Conservation (phyloP, 257 asterid genomes). For the Voacanga thouarsii region DNA sequence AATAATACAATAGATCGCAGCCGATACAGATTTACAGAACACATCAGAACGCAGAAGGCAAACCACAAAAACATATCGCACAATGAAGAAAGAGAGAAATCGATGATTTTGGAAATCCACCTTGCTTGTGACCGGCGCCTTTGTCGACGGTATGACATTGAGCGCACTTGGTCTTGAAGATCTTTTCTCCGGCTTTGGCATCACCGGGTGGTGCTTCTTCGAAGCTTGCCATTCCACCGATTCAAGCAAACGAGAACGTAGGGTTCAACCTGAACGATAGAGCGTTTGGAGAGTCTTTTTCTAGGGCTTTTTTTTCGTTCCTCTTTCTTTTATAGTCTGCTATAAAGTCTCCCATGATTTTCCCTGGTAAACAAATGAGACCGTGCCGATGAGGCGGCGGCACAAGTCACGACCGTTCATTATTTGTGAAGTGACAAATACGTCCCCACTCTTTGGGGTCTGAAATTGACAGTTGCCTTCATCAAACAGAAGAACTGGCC, state of each 20-base stretch:
- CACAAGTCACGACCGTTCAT: conserved; percentile 18
- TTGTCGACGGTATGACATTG: conserved; percentile 90
- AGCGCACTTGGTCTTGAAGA: conserved; percentile 82
- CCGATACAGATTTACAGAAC: neutral
- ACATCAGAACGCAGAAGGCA: neutral
- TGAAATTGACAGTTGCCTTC: neutral
- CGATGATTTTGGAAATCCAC: conserved; percentile 16
- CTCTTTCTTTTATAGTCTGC: neutral
- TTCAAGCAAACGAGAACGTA: neutral
- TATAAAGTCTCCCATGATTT: neutral
- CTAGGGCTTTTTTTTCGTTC: conserved; percentile 20
- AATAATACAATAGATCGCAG: neutral
- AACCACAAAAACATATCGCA: conserved; percentile 12
- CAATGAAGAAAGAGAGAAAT: neutral
- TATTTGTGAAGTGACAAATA: neutral
- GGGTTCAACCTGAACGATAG: conserved; percentile 5
- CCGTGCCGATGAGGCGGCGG: conserved; percentile 36
- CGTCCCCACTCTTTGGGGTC: conserved; percentile 12
- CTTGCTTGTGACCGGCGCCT: conserved; percentile 97
- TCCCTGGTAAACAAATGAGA: conserved; percentile 7
- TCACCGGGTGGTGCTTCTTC: conserved; percentile 71
- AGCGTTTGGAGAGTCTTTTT: neutral
- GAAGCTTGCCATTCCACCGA: conserved; percentile 59
- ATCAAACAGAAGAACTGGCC: neutral
- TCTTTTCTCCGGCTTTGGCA: conserved; percentile 65